Evolutionary conservation across 805 yeast species (phyloP).

Genomic region (Lipomyces lipofer): DNA sequence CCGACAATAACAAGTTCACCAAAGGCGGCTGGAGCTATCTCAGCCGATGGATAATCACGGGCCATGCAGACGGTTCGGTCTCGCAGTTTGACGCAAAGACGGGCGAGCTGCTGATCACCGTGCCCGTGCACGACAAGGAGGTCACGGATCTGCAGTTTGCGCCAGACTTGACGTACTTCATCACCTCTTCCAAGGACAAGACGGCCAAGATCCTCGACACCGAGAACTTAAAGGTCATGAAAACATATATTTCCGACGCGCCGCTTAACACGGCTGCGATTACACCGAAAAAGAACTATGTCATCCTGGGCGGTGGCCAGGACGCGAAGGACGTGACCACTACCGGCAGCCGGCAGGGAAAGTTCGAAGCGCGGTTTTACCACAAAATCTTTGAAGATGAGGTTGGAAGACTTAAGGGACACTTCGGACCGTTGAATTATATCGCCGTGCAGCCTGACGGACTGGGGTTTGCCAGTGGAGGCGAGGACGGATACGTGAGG

Average conservation of each 20-base stretch:
- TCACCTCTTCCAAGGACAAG: conserved; percentile 91
- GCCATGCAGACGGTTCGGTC: conserved; percentile 83
- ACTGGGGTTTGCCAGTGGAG: conserved; percentile 90
- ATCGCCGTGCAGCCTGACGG: conserved; percentile 95
- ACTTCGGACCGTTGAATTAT: conserved; percentile 96
- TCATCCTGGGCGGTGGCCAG: conserved; percentile 98
- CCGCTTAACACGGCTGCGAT: conserved; percentile 95
- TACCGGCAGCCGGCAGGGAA: conserved; percentile 90
- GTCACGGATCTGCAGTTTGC: conserved; percentile 90
- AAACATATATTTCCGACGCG: conserved; percentile 80
- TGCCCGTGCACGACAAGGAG: conserved; percentile 66
- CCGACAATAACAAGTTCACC: conserved; percentile 54
- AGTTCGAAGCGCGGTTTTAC: conserved; percentile 92
- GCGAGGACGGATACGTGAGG: conserved; percentile 97
- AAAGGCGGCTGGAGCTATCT: conserved; percentile 83
- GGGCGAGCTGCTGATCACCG: conserved; percentile 64
- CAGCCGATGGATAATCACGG: conserved; percentile 66
- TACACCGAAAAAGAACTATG: conserved; percentile 88
- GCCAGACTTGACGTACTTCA: conserved; percentile 81
- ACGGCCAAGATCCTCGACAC: conserved; percentile 76
- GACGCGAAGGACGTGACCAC: conserved; percentile 98
- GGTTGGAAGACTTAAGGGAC: conserved; percentile 96
- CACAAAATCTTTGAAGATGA: conserved; percentile 95
- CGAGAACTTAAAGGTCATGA: conserved; percentile 68
- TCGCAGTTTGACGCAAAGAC: conserved; percentile 76